phyloP scores from a whole-genome alignment of 306 rosid species.

The Rosa lucieae region DNA sequence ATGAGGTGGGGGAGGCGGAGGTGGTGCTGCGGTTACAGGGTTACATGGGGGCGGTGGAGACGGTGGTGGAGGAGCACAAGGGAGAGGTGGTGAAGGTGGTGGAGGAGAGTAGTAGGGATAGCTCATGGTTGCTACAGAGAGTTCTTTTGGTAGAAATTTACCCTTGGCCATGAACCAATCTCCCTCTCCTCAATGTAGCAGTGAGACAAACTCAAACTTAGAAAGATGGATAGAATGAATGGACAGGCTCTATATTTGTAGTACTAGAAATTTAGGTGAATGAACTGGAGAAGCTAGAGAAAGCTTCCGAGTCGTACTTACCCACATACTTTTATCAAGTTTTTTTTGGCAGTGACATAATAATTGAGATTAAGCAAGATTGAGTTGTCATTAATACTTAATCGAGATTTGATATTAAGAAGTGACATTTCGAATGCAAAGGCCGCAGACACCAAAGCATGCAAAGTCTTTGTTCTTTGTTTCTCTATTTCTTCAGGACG shows the following conservation, averaged over 20 bases:
- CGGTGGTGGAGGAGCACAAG: constrained; percentile 16
- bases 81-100: constrained; percentile 30
- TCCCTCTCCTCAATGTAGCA: not conserved
- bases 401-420: not conserved
- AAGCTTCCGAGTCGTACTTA: not conserved
- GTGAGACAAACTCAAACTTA: not conserved
- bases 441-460: not conserved
- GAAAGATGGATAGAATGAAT: constrained; percentile 9
- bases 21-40: constrained; percentile 21
- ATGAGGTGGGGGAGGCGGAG: constrained; percentile 28
- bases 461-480: constrained; percentile 1
- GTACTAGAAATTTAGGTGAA: not conserved
- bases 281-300: not conserved
- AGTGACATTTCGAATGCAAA: not conserved
- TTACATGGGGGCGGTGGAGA: constrained; percentile 12
- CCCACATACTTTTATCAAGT: too few relatives aligned
- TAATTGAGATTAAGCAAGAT: not conserved
- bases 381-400: not conserved
- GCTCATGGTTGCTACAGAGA: constrained; percentile 8
- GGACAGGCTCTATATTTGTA: constrained; percentile 30
- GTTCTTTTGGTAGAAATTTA: not conserved
- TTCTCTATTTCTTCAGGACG: not conserved
- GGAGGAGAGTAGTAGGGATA: constrained; percentile 49
- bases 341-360: not conserved
- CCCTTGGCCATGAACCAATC: not conserved